Evolutionary conservation across 2,329 filamentous ascomycete genomes (phyloP).

Genomic region (Fusarium sp.): DNA sequence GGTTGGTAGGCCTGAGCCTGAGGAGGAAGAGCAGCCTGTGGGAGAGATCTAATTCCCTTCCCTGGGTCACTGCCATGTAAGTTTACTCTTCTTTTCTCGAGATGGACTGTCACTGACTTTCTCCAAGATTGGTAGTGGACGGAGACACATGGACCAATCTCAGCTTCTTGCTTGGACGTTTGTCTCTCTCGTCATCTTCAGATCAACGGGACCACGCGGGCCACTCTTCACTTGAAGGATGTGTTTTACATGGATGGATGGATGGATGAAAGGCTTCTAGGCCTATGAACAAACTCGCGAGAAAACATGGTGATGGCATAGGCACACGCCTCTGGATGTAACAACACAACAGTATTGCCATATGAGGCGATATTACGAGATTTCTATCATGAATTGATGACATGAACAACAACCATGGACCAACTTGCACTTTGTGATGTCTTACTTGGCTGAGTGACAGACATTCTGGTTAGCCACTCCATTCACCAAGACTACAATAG

Average conservation of each 20-base stretch:
- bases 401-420: background rate
- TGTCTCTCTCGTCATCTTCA: background rate
- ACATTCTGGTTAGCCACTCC: background rate
- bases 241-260: background rate
- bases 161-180: background rate
- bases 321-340: conserved; percentile 26
- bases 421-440: background rate
- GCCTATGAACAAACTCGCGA: conserved; percentile 15
- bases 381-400: conserved; percentile 27
- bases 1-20: conserved; percentile 24
- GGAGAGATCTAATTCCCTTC: conserved; percentile 14
- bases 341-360: conserved; percentile 8
- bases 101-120: background rate
- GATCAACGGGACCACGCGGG: background rate
- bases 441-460: background rate
- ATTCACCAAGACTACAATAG: background rate
- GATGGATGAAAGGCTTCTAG: background rate
- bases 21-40: conserved; percentile 2
- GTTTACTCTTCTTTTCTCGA: background rate
- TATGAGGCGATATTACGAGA: conserved; percentile 27
- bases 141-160: background rate
- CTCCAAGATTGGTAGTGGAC: background rate
- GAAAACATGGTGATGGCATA: conserved; percentile 20
- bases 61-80: background rate
- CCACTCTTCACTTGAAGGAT: background rate